A percentile compares a stretch with the other conserved stretches of the same genome.
These are phyloP conservation scores for Xylaria sp. DNA, from an alignment of 2,329 filamentous ascomycete species.

Conservation along the genomic window DNA sequence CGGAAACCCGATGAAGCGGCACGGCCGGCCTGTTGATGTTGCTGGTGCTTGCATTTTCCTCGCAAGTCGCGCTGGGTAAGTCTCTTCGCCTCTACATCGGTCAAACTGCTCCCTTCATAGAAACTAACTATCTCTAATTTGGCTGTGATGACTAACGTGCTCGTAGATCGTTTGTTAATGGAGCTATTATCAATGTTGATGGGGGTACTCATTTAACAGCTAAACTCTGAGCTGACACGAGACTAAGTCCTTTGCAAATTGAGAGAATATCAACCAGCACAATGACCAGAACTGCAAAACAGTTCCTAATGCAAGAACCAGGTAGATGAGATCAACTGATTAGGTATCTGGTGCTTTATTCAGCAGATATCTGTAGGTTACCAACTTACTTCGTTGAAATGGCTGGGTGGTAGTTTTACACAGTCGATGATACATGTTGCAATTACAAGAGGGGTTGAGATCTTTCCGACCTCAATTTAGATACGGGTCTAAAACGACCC, in stretches of 20 bases:
- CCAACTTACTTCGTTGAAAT: constrained; percentile 3
- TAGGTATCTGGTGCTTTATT: constrained; percentile 18
- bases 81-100: constrained; percentile 20
- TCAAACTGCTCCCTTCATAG: neutral
- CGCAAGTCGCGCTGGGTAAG: constrained; percentile 70
- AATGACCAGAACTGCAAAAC: neutral
- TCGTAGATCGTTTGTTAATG: constrained; percentile 67
- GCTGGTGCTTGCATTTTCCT: constrained; percentile 78
- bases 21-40: constrained; percentile 74
- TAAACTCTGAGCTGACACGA: constrained; percentile 54
- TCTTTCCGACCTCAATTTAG: neutral
- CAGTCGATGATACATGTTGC: constrained; percentile 11
- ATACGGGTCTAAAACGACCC: neutral
- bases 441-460: neutral
- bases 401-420: constrained; percentile 4
- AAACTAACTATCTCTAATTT: neutral
- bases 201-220: constrained; percentile 62
- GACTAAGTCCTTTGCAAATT: neutral
- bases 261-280: neutral
- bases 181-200: constrained; percentile 71
- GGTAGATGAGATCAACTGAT: constrained; percentile 15
- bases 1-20: constrained; percentile 72
- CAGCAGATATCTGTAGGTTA: neutral
- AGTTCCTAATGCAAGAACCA: neutral
- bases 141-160: constrained; percentile 7